Evolutionary conservation across 2,329 filamentous ascomycete species (phyloP).

Genomic region (Chaetomium globosum): DNA sequence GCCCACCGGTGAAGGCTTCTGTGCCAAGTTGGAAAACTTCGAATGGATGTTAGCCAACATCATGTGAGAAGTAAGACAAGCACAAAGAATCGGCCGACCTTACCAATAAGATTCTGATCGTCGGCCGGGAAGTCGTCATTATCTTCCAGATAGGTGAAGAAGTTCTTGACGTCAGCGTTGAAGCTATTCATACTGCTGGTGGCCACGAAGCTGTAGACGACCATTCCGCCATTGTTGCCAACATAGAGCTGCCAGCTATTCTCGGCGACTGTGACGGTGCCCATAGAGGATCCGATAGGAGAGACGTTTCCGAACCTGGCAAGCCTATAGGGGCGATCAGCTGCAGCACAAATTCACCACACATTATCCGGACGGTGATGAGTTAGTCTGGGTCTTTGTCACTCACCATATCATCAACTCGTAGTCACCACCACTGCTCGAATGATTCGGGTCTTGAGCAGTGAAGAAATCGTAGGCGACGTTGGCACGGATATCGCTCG

Average conservation of each 20-base stretch:
- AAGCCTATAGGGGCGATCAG: conserved; percentile 43
- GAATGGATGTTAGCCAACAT: background rate
- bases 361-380: too few relatives aligned
- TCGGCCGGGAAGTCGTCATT: conserved; percentile 42
- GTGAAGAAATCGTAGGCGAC: conserved; percentile 67
- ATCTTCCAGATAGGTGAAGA: conserved; percentile 54
- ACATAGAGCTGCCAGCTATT: conserved; percentile 56
- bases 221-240: conserved; percentile 56
- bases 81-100: background rate
- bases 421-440: conserved; percentile 49
- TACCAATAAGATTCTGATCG: conserved; percentile 31
- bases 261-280: conserved; percentile 54
- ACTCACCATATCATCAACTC: conserved; percentile 67
- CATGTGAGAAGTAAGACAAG: background rate
- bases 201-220: conserved; percentile 54
- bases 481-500: conserved; percentile 55
- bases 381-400: background rate
- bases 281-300: conserved; percentile 54
- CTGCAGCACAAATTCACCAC: background rate
- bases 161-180: conserved; percentile 54
- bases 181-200: conserved; percentile 49
- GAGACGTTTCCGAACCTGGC: conserved; percentile 61
- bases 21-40: conserved; percentile 32
- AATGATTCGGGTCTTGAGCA: conserved; percentile 42
- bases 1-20: conserved; percentile 30